A percentile compares a stretch with the other conserved stretches of the same genome.
Evolutionary conservation across 441 rosid genomes (phyloP).

Genomic region (Mallotus repandus): DNA sequence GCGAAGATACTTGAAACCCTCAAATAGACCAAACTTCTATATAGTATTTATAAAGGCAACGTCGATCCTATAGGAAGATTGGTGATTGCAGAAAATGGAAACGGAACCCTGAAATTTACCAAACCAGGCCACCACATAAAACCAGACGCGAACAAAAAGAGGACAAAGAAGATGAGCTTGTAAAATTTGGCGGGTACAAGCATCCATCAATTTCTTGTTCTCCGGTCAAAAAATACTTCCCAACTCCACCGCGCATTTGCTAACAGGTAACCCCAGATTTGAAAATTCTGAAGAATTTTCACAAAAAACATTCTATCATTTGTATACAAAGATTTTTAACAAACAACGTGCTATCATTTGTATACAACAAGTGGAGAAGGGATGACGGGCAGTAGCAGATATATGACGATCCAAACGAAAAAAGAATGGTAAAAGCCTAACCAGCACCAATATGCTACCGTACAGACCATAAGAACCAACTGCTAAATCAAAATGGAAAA

Average conservation of each 20-base stretch:
- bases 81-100: too few relatives aligned
- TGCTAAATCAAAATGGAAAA: constrained; percentile 8
- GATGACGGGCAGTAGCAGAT: neutral
- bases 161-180: neutral
- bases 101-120: too few relatives aligned
- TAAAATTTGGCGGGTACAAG: too few relatives aligned
- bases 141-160: too few relatives aligned
- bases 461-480: constrained; percentile 22
- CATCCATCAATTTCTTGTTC: neutral
- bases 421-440: constrained; percentile 18
- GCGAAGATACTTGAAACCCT: too few relatives aligned
- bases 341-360: constrained; percentile 2
- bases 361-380: neutral
- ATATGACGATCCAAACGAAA: neutral
- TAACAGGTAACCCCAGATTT: neutral
- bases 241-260: neutral
- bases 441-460: constrained; percentile 14
- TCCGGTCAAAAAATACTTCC: neutral
- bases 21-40: too few relatives aligned
- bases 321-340: constrained; percentile 5
- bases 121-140: too few relatives aligned
- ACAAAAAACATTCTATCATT: neutral
- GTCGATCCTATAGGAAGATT: too few relatives aligned
- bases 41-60: too few relatives aligned
- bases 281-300: neutral